A percentile compares a stretch with the other conserved stretches of the same genome.
Evolutionary conservation across 2,329 filamentous ascomycete genomes (phyloP).

Genomic region (Pestalotiopsis sp.): DNA sequence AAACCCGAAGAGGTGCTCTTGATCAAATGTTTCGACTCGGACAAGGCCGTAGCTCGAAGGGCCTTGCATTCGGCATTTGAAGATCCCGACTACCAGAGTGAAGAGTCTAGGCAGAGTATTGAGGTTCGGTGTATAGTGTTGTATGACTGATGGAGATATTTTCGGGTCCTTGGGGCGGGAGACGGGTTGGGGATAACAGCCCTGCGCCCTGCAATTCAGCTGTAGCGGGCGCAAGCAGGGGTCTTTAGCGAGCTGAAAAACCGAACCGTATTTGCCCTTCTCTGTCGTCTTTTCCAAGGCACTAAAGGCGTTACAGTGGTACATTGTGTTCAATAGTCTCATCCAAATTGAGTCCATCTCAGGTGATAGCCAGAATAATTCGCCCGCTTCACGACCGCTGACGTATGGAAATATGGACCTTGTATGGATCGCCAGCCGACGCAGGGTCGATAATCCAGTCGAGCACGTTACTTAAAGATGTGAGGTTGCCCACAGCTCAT

Average conservation of each 20-base stretch:
- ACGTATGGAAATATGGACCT: neutral
- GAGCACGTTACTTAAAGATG: neutral
- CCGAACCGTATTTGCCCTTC: constrained; percentile 15
- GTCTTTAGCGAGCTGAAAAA: neutral
- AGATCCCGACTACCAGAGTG: constrained; percentile 42
- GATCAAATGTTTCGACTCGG: constrained; percentile 60
- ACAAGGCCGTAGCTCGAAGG: constrained; percentile 48
- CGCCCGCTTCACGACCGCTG: neutral
- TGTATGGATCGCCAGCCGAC: neutral
- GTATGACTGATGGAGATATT: constrained; percentile 27
- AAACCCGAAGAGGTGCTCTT: constrained; percentile 51
- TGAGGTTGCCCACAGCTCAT: neutral
- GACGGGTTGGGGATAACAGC: neutral
- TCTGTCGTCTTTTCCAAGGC: constrained; percentile 13
- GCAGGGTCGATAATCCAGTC: neutral
- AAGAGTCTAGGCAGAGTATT: constrained; percentile 51
- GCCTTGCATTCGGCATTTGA: constrained; percentile 56
- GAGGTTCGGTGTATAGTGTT: constrained; percentile 56
- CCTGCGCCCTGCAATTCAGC: neutral
- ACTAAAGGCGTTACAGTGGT: neutral
- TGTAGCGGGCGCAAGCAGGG: neutral
- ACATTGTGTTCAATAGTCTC: neutral
- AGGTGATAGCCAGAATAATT: neutral
- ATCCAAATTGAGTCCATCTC: neutral
- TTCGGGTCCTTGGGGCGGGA: neutral